phyloP scores from a whole-genome alignment of 1,284 basidiomycete genomes.

The Prillingera fragicola region DNA sequence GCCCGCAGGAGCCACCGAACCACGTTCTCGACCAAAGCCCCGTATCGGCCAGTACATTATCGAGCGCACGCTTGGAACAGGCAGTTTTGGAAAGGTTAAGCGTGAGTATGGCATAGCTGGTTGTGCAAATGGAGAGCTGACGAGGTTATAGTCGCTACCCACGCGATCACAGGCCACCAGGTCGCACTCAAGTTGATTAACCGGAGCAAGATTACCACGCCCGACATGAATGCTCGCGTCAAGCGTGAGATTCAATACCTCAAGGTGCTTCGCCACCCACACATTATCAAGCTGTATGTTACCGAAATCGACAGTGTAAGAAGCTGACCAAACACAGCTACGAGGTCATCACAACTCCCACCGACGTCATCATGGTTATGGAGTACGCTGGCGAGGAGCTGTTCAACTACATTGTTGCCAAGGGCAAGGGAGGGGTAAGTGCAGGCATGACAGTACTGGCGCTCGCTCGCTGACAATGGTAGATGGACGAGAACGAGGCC shows the following conservation, averaged over 20 bases:
- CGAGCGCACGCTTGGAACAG: slow-evolving; percentile 55
- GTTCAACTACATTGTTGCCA: slow-evolving; percentile 89
- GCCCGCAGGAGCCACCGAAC: slow-evolving; percentile 7
- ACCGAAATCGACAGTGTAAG: background rate
- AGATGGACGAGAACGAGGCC: slow-evolving; percentile 77
- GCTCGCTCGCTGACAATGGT: slow-evolving; percentile 18
- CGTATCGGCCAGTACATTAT: slow-evolving; percentile 50
- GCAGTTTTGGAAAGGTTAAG: slow-evolving; percentile 97
- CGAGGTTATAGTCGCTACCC: slow-evolving; percentile 68
- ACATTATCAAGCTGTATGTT: slow-evolving; percentile 89
- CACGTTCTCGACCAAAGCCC: slow-evolving; percentile 30
- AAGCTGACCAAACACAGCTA: slow-evolving; percentile 57
- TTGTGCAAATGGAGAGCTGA: background rate
- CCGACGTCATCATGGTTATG: slow-evolving; percentile 92
- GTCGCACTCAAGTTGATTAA: slow-evolving; percentile 98
- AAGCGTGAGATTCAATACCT: slow-evolving; percentile 95
- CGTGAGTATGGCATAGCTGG: slow-evolving; percentile 56
- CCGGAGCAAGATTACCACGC: slow-evolving; percentile 84
- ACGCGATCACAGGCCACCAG: slow-evolving; percentile 87
- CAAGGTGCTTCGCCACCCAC: slow-evolving; percentile 81
- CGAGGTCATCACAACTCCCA: slow-evolving; percentile 87
- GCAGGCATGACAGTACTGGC: background rate
- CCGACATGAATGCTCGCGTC: slow-evolving; percentile 85
- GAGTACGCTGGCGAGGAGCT: slow-evolving; percentile 89
- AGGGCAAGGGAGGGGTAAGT: slow-evolving; percentile 55